phyloP scores from a whole-genome alignment of 495 filamentous ascomycete species.

The Delitschia confertaspora region DNA sequence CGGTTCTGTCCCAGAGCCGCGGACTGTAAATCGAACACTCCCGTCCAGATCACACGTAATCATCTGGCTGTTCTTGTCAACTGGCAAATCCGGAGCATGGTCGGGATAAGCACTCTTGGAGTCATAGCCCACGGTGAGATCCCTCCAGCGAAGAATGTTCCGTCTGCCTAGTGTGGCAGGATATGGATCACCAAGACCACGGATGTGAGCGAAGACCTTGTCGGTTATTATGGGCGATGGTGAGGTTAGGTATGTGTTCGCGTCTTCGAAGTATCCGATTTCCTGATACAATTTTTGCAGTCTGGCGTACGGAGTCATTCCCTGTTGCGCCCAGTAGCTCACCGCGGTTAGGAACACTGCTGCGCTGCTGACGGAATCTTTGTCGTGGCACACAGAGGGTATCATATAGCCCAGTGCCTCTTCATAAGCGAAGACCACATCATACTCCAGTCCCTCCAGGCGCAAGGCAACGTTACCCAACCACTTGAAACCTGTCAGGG shows the following conservation, averaged over 20 bases:
- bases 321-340: slow-evolving; percentile 44
- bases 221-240: slow-evolving; percentile 45
- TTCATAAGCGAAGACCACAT: slow-evolving; percentile 56
- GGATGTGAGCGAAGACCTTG: slow-evolving; percentile 48
- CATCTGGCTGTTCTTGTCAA: slow-evolving; percentile 56
- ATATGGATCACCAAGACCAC: slow-evolving; percentile 40
- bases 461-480: slow-evolving; percentile 40
- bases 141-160: slow-evolving; percentile 54
- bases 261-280: slow-evolving; percentile 57
- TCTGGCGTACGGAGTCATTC: slow-evolving; percentile 50
- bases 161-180: slow-evolving; percentile 42
- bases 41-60: slow-evolving; percentile 59
- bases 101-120: slow-evolving; percentile 46
- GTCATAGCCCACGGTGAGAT: slow-evolving; percentile 59
- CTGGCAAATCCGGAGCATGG: slow-evolving; percentile 49
- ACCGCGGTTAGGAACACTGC: slow-evolving; percentile 53
- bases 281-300: slow-evolving; percentile 53
- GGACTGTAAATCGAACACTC: slow-evolving; percentile 55
- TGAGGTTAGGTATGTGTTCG: slow-evolving; percentile 61
- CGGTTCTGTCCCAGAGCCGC: slow-evolving; percentile 64
- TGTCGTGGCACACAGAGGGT: slow-evolving; percentile 54
- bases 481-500: slow-evolving; percentile 72
- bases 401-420: slow-evolving; percentile 75
- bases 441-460: slow-evolving; percentile 35
- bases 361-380: slow-evolving; percentile 63